Evolutionary conservation across 129 eudicot species (phyloP), one percentile per base, ranked within the genome.

Genomic region (Flaveria sonorensis): DNA sequence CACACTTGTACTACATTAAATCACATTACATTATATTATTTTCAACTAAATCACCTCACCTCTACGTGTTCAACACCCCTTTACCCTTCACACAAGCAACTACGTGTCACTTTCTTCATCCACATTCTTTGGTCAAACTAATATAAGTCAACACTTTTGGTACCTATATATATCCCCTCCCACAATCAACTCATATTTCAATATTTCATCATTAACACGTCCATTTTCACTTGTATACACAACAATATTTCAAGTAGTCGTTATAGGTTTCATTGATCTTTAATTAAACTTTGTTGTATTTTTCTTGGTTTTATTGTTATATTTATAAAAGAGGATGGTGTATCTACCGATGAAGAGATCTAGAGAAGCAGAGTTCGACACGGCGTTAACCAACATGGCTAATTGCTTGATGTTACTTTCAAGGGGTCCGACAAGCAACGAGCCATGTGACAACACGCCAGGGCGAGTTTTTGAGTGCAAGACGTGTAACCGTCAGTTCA

Each of bases 391-490:
- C 48, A 81, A 66, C 88, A 90, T 90, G 96, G 98, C 98, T 10
- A 90, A 82, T 68, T 88, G 69, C 82, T 76, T 90, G 76, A 83
- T 92, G 78, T n/a, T 88, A 15, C 87, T 90, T 53, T 90, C 98
- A 1, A 79, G 57, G 10, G 87, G 71, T 26, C 36, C 51, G 13
- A 57, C 45, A 15, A 42, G 50, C 64, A 51, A 47, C 26, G 81
- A 74, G 6, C 23, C 63, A 23, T 40, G 66, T 18, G 73, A 82
- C 12, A 57, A 4, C 32, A 70, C 81, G 3, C 68, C 83, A 4
- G 66, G 64, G 57, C 92, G 98, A 21, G 87, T 90, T 3, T 93
- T 90, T 57, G 89, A 85, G 83, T 93, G 98, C 77, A 93, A 90
- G 67, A 93, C 98, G 2, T 93, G 98, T 55, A 87, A 90, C 79